Evolutionary conservation across 805 yeast species (phyloP).

Genomic region (Myxozyma vanderwaltii): DNA sequence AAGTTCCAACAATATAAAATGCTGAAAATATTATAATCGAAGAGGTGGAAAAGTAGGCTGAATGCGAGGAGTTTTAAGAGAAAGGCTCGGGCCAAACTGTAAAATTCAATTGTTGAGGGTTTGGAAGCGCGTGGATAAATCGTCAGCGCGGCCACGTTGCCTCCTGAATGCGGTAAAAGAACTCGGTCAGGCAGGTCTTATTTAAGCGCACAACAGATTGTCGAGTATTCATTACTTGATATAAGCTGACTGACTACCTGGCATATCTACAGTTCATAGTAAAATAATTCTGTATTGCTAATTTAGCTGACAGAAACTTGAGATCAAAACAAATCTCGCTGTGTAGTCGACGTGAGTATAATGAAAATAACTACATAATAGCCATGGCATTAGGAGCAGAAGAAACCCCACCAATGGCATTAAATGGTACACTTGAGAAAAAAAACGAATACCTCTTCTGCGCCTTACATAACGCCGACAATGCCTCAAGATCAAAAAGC

Average conservation of each 20-base stretch:
- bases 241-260: no score
- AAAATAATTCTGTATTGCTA: no score
- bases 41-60: background rate
- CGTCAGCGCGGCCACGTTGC: slow-evolving; percentile 1
- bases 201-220: no score
- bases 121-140: slow-evolving; percentile 17
- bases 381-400: slow-evolving; percentile 52
- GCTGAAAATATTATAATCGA: no score
- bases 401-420: slow-evolving; percentile 42
- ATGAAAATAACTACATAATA: slow-evolving; percentile 24
- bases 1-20: no score
- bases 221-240: no score
- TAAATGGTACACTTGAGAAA: slow-evolving; percentile 40
- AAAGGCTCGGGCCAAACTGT: background rate
- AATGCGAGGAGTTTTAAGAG: background rate
- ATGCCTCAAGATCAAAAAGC: slow-evolving; percentile 40
- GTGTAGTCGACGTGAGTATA: no score
- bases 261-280: no score
- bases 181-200: no score
- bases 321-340: no score
- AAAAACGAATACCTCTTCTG: slow-evolving; percentile 39
- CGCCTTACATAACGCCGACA: slow-evolving; percentile 37
- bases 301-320: no score
- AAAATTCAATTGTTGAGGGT: background rate
- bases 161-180: background rate